Evolutionary conservation across 2,329 filamentous ascomycete genomes (phyloP).

Genomic region (Colletotrichum sp.): DNA sequence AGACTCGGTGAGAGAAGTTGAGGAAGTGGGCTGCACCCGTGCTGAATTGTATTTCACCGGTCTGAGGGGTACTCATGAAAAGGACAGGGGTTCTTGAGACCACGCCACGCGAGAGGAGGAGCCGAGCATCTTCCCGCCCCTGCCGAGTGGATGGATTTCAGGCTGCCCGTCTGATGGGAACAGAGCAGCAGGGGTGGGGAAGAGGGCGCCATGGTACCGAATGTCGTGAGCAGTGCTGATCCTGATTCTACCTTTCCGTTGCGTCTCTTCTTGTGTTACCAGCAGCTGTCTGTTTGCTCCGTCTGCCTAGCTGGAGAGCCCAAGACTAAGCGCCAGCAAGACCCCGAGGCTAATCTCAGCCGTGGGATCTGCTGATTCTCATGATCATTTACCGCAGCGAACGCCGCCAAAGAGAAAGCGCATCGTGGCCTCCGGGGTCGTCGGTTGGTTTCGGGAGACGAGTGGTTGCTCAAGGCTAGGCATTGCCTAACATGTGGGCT

Average conservation of each 20-base stretch:
- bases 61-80: constrained; percentile 43
- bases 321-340: not conserved
- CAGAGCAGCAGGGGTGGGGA: constrained; percentile 10
- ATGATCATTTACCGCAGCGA: not conserved
- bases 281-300: constrained; percentile 8
- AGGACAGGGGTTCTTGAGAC: constrained; percentile 30
- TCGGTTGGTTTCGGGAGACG: constrained; percentile 4
- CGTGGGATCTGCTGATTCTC: not conserved
- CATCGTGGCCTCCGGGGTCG: not conserved
- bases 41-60: constrained; percentile 46
- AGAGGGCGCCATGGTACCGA: constrained; percentile 4
- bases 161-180: constrained; percentile 21
- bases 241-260: constrained; percentile 7
- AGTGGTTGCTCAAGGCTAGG: not conserved
- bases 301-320: not conserved
- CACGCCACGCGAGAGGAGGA: constrained; percentile 25
- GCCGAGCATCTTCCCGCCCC: constrained; percentile 22
- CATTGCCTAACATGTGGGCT: not conserved
- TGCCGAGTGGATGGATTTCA: constrained; percentile 22
- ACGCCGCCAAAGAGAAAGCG: not conserved
- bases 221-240: constrained; percentile 19
- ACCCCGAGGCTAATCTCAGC: not conserved
- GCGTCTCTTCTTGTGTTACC: constrained; percentile 11
- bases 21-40: constrained; percentile 37
- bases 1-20: constrained; percentile 44